A percentile compares a stretch with the other conserved stretches of the same genome.
Evolutionary conservation across 257 asterid species (phyloP).

Genomic region (Haberlea rhodopensis): DNA sequence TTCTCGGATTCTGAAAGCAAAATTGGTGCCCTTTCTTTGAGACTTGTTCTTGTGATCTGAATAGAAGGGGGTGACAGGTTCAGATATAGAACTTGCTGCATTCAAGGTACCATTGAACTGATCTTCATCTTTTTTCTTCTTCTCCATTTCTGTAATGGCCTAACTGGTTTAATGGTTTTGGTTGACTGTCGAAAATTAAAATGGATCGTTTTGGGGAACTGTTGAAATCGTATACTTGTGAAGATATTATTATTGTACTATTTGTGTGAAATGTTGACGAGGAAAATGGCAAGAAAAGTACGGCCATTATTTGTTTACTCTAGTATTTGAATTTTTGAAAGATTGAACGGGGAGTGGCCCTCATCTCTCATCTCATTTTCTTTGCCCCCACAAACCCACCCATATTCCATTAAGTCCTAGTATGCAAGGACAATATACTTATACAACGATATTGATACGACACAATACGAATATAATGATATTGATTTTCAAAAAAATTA

Average conservation of each 20-base stretch:
- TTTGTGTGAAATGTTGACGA: background rate
- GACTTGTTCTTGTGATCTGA: slow-evolving; percentile 32
- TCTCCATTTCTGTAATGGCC: no score
- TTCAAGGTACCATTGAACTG: slow-evolving; percentile 25
- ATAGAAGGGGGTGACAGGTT: slow-evolving; percentile 28
- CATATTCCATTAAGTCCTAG: no score
- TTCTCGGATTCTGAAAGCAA: slow-evolving; percentile 63
- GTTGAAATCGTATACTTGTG: no score
- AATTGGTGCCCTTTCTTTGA: slow-evolving; percentile 46
- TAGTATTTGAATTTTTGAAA: slow-evolving; percentile 9
- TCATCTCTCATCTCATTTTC: slow-evolving; percentile 17
- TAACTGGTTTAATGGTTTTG: no score
- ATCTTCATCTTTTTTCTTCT: slow-evolving; percentile 25
- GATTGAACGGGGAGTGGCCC: slow-evolving; percentile 39
- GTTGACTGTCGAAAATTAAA: background rate
- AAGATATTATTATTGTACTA: background rate
- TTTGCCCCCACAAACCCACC: no score
- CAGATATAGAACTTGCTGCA: slow-evolving; percentile 35
- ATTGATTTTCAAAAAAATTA: no score
- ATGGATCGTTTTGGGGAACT: no score
- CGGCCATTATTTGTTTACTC: slow-evolving; percentile 2
- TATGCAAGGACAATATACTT: no score
- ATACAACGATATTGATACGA: no score
- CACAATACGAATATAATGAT: no score
- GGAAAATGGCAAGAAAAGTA: slow-evolving; percentile 25